Evolutionary conservation across 1,284 basidiomycete species (phyloP).

Genomic region (Tilletia horrida): DNA sequence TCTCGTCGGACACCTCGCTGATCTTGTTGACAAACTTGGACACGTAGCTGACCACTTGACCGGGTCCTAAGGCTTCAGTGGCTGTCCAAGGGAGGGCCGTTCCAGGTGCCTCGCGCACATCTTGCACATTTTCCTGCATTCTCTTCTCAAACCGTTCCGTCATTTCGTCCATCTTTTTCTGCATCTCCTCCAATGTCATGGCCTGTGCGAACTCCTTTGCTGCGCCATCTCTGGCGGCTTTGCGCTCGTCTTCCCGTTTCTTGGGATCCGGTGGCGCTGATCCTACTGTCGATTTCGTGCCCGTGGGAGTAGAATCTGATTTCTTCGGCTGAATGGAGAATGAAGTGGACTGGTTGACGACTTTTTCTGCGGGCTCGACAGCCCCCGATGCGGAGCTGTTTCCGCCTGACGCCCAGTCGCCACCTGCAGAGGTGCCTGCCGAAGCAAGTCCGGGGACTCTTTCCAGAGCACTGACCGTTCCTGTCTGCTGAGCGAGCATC

Average conservation of each 20-base stretch:
- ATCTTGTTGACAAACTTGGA: conserved; percentile 21
- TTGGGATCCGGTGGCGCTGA: neutral
- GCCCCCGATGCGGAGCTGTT: too few relatives aligned
- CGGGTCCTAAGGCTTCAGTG: neutral
- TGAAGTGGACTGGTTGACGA: too few relatives aligned
- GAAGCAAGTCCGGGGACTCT: neutral
- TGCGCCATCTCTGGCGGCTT: neutral
- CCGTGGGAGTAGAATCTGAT: too few relatives aligned
- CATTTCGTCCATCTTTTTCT: neutral
- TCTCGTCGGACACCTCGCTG: conserved; percentile 15
- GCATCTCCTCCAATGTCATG: conserved; percentile 7
- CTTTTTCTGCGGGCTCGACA: too few relatives aligned
- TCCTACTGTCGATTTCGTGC: too few relatives aligned
- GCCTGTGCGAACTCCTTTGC: neutral
- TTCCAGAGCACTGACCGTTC: conserved; percentile 8
- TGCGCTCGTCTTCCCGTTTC: neutral
- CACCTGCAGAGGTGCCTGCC: neutral
- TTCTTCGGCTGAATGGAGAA: too few relatives aligned
- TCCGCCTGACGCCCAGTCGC: too few relatives aligned
- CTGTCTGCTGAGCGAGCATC: conserved; percentile 15
- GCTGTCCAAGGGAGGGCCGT: conserved; percentile 2
- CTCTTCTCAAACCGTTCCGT: neutral
- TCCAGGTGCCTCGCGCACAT: neutral
- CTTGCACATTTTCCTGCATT: neutral
- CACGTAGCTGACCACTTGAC: neutral